phyloP scores from a whole-genome alignment of 2,329 filamentous ascomycete genomes.

The Byssothecium circinans region DNA sequence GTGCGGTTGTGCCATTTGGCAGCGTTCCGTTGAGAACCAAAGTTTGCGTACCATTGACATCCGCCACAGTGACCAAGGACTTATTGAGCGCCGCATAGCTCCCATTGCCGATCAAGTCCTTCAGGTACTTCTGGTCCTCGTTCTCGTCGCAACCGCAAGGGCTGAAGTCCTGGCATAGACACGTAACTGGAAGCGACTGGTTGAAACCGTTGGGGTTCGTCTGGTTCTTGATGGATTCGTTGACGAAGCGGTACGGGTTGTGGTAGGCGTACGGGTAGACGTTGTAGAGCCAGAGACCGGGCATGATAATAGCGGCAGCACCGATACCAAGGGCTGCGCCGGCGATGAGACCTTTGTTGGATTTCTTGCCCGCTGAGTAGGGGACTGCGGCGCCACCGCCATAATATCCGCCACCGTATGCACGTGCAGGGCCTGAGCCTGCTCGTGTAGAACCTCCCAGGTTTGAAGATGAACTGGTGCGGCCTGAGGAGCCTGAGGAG shows the following conservation, averaged over 20 bases:
- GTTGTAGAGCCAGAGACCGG: constrained; percentile 65
- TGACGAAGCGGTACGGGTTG: constrained; percentile 55
- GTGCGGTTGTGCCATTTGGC: constrained; percentile 57
- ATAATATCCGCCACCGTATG: constrained; percentile 66
- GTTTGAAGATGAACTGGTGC: constrained; percentile 31
- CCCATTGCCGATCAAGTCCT: constrained; percentile 59
- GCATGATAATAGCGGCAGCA: constrained; percentile 59
- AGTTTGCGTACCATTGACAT: constrained; percentile 63
- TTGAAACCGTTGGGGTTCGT: constrained; percentile 52
- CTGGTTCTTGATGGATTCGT: constrained; percentile 37
- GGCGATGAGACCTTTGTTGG: constrained; percentile 57
- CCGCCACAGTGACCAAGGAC: constrained; percentile 62
- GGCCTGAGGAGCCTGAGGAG: constrained; percentile 15
- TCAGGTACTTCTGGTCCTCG: constrained; percentile 60
- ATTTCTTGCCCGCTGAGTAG: constrained; percentile 58
- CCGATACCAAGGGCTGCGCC: constrained; percentile 50
- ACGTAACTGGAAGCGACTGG: constrained; percentile 63
- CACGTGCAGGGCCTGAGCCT: constrained; percentile 60
- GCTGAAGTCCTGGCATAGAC: constrained; percentile 60
- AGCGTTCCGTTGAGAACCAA: constrained; percentile 77
- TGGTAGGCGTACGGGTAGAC: constrained; percentile 64
- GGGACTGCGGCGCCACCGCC: constrained; percentile 61
- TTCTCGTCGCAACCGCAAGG: constrained; percentile 72
- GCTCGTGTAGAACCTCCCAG: constrained; percentile 51
- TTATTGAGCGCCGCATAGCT: constrained; percentile 63